Evolutionary conservation across 768 basidiomycete species (phyloP).

Genomic region (Russula dissimulans): DNA sequence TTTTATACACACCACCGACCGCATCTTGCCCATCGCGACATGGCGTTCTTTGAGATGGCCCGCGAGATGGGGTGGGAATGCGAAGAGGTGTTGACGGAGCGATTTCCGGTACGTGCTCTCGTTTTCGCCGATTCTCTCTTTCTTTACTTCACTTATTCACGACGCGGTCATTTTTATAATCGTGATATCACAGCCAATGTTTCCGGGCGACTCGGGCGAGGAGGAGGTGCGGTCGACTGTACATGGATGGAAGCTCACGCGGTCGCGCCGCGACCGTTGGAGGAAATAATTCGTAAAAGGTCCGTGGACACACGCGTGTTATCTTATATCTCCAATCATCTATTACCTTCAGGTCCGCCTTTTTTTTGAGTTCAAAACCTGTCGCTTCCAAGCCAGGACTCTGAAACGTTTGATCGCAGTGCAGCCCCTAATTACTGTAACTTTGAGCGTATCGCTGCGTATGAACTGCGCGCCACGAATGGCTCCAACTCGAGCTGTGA

Average conservation of each 20-base stretch:
- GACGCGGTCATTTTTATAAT: not conserved
- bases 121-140: not conserved
- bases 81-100: constrained; percentile 55
- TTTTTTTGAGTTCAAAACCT: too few species aligned
- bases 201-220: constrained; percentile 78
- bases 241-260: constrained; percentile 66
- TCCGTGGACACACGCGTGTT: too few species aligned
- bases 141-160: not conserved
- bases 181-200: constrained; percentile 61
- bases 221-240: constrained; percentile 71
- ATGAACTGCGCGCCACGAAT: too few species aligned
- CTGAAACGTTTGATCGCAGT: too few species aligned
- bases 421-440: too few species aligned
- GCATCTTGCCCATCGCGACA: constrained; percentile 70
- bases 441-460: too few species aligned
- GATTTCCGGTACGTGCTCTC: constrained; percentile 45
- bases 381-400: too few species aligned
- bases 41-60: constrained; percentile 71
- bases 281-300: not conserved
- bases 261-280: not conserved
- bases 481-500: too few species aligned
- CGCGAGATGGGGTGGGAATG: constrained; percentile 58
- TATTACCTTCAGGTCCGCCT: too few species aligned
- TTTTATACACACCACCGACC: constrained; percentile 90
- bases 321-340: too few species aligned